Evolutionary conservation across 2,329 filamentous ascomycete species (phyloP), one percentile per base, ranked within the genome.

Genomic region (Colletotrichum sp.): DNA sequence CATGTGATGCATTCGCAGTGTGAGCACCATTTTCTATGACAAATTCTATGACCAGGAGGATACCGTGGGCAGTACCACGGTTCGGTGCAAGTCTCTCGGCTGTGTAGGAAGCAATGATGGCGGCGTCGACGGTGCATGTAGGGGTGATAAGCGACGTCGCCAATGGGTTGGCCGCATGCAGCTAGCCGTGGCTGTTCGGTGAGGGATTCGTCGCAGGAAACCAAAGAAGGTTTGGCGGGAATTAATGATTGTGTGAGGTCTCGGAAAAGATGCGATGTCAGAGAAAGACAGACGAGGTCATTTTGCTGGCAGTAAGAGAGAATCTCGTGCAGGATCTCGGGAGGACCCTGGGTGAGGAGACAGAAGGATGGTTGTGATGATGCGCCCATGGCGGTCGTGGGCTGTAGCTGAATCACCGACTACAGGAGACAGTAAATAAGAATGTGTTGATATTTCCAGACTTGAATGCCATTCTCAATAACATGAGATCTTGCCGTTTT

Each of bases 1-100:
- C 72, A 75, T 2, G 69, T 52, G 18, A 55, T 72, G 32, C 72
- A 75, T 18, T 5, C n/a, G 26, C 69, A 75, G 55, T 72, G 72
- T 16, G 4, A 32, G 32, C 72, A 75, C 68, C 72, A 67, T 2
- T 6, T 55, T 4, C 15, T 60, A 2, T n/a, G 62, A n/a, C 72
- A 75, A n/a, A 67, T 8, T 1, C 7, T 6, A 12, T 75, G 72
- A 2, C 13, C 24, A 6, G 18, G 13, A 3, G 52, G 18, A 57
- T 71, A 66, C 18, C 13, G 10, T n/a, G 36, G 55, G 18, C 39
- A 73, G 0, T 5, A 21, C 26, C 21, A 26, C 39, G 55, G 34
- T 3, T 55, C 26, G 10, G 5, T 6, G 28, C 55, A 68, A 6
- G 4, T 12, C 3, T 15, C 4, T 15, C 6, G 6, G 24, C 12